A percentile compares a stretch with the other conserved stretches of the same genome.
Conservation (phyloP, 768 basidiomycete species). For the Cubamyces sp. region DNA sequence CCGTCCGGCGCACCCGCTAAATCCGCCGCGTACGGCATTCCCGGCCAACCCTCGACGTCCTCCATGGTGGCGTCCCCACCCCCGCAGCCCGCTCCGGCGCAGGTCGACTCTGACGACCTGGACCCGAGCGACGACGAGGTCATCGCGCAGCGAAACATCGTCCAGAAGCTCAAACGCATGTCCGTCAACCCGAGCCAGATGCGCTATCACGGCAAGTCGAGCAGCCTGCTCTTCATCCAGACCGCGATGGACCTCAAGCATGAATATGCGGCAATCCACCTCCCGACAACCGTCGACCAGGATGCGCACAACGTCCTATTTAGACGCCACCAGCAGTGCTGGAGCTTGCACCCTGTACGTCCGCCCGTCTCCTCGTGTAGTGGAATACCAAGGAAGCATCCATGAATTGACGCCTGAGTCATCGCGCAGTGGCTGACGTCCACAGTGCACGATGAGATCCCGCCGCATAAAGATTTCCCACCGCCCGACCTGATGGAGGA, state of each 20-base stretch:
- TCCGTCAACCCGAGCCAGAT: slow-evolving; percentile 32
- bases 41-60: slow-evolving; percentile 25
- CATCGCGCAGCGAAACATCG: slow-evolving; percentile 32
- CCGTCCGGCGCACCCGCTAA: slow-evolving; percentile 18
- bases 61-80: slow-evolving; percentile 17
- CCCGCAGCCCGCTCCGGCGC: slow-evolving; percentile 18
- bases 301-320: slow-evolving; percentile 28
- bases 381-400: not conserved
- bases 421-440: slow-evolving; percentile 33
- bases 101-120: slow-evolving; percentile 34
- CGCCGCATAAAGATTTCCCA: slow-evolving; percentile 39
- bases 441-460: slow-evolving; percentile 30
- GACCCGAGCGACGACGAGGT: slow-evolving; percentile 36
- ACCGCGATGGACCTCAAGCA: slow-evolving; percentile 48
- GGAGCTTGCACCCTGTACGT: slow-evolving; percentile 51
- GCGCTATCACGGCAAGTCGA: slow-evolving; percentile 48
- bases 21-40: slow-evolving; percentile 21
- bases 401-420: not conserved
- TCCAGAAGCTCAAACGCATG: slow-evolving; percentile 36
- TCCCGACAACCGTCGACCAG: slow-evolving; percentile 17
- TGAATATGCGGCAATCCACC: slow-evolving; percentile 37
- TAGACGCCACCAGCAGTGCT: slow-evolving; percentile 50
- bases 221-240: slow-evolving; percentile 45
- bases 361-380: not conserved
- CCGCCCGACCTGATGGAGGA: slow-evolving; percentile 39